A percentile compares a stretch with the other conserved stretches of the same genome.
Evolutionary conservation across 2,329 filamentous ascomycete genomes (phyloP).

Genomic region (Aspergillus brunneoviolaceus): DNA sequence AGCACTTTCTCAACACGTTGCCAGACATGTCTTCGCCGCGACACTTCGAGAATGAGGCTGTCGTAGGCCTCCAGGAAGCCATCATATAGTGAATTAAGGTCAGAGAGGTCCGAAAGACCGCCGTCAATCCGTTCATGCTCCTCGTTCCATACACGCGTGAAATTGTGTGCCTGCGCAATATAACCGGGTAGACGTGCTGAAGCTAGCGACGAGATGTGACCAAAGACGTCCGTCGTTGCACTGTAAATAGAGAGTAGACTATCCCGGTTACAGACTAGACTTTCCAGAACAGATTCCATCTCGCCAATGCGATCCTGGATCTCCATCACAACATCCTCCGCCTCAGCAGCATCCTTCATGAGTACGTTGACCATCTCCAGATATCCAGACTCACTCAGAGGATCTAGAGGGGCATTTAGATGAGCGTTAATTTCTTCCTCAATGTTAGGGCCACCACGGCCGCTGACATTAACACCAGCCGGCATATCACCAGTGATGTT

Average conservation of each 20-base stretch:
- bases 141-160: conserved; percentile 64
- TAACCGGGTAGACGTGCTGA: conserved; percentile 57
- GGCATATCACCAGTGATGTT: conserved; percentile 64
- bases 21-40: conserved; percentile 70
- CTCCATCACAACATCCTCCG: conserved; percentile 62
- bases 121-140: conserved; percentile 68
- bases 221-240: conserved; percentile 63
- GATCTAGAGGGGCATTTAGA: conserved; percentile 57
- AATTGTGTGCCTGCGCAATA: conserved; percentile 49
- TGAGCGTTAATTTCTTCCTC: conserved; percentile 34
- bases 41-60: conserved; percentile 78
- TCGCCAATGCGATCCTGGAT: conserved; percentile 72
- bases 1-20: conserved; percentile 72
- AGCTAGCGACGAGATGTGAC: conserved; percentile 66
- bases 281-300: conserved; percentile 71
- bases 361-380: conserved; percentile 82
- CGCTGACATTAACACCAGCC: conserved; percentile 48
- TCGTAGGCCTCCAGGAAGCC: conserved; percentile 83
- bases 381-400: conserved; percentile 73
- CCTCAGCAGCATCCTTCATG: conserved; percentile 54
- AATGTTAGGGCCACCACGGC: conserved; percentile 31
- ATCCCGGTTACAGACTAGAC: conserved; percentile 63
- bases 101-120: conserved; percentile 73
- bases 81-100: conserved; percentile 79
- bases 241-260: conserved; percentile 56